phyloP scores from a whole-genome alignment of 768 basidiomycete species.

The Psilocybe tampanensis region DNA sequence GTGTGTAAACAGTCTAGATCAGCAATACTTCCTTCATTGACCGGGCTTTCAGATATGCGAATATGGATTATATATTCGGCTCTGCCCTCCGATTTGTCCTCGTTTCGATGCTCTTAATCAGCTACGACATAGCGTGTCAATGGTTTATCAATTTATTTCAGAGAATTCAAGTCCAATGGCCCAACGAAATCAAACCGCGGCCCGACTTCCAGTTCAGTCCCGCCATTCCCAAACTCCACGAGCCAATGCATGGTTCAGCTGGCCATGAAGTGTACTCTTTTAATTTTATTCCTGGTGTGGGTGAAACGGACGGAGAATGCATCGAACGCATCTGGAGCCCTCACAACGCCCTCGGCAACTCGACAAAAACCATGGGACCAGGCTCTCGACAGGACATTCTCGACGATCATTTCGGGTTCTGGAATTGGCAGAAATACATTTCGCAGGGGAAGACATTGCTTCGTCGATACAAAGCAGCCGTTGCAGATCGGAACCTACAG shows the following conservation, averaged over 20 bases:
- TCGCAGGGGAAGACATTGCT: constrained; percentile 6
- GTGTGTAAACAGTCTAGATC: constrained; percentile 15
- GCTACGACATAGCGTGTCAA: constrained; percentile 35
- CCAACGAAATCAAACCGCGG: not conserved
- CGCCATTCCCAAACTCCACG: constrained; percentile 34
- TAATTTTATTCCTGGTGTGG: constrained; percentile 26
- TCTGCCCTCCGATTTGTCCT: not conserved
- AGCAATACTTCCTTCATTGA: not conserved
- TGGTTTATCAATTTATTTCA: constrained; percentile 24
- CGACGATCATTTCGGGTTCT: constrained; percentile 33
- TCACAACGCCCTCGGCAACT: constrained; percentile 26
- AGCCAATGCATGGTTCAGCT: constrained; percentile 24
- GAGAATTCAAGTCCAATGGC: constrained; percentile 17
- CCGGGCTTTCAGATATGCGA: constrained; percentile 6
- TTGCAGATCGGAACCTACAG: constrained; percentile 13
- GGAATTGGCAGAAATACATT: constrained; percentile 31
- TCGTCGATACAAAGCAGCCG: constrained; percentile 6
- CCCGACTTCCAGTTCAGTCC: constrained; percentile 6
- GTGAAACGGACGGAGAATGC: constrained; percentile 33
- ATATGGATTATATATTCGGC: constrained; percentile 16
- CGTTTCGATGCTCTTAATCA: constrained; percentile 7
- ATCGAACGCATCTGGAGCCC: constrained; percentile 35
- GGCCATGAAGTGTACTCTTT: constrained; percentile 30
- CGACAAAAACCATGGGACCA: constrained; percentile 36
- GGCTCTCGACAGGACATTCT: constrained; percentile 30